Evolutionary conservation across 768 basidiomycete genomes (phyloP).

Genomic region (Mycena rosella): DNA sequence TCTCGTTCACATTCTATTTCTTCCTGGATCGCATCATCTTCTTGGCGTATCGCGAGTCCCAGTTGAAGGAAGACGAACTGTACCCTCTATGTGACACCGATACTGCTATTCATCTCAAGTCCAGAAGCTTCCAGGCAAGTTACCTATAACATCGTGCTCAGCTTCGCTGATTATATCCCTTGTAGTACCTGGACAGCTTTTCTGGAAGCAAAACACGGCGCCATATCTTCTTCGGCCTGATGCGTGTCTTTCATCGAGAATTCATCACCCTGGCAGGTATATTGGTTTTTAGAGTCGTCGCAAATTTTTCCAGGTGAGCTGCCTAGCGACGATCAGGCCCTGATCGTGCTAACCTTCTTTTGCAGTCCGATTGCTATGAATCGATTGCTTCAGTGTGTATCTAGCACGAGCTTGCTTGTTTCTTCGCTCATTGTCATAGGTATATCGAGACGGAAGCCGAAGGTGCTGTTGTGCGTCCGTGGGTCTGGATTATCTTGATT

Average conservation of each 20-base stretch:
- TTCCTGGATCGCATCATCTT: constrained; percentile 68
- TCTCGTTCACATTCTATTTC: constrained; percentile 58
- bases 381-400: too few species aligned
- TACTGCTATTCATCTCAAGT: constrained; percentile 39
- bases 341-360: too few species aligned
- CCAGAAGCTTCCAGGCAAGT: constrained; percentile 45
- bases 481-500: too few species aligned
- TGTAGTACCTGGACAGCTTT: constrained; percentile 26
- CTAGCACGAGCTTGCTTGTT: too few species aligned
- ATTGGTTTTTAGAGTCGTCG: constrained; percentile 7
- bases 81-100: constrained; percentile 79
- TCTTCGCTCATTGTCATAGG: too few species aligned
- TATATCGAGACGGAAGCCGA: too few species aligned
- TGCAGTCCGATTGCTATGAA: too few species aligned
- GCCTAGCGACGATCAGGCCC: too few species aligned
- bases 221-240: constrained; percentile 56
- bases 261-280: constrained; percentile 39
- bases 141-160: too few species aligned
- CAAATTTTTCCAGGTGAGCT: too few species aligned
- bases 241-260: constrained; percentile 50
- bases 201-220: not conserved
- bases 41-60: constrained; percentile 55
- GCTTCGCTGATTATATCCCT: constrained; percentile 34
- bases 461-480: too few species aligned
- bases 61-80: constrained; percentile 61